Percentiles rank a stretch among this genome's conserved stretches.
These are phyloP conservation scores for Sporothrix brasiliensis DNA, from an alignment of 2,329 filamentous ascomycete genomes.

Conservation along the genomic window DNA sequence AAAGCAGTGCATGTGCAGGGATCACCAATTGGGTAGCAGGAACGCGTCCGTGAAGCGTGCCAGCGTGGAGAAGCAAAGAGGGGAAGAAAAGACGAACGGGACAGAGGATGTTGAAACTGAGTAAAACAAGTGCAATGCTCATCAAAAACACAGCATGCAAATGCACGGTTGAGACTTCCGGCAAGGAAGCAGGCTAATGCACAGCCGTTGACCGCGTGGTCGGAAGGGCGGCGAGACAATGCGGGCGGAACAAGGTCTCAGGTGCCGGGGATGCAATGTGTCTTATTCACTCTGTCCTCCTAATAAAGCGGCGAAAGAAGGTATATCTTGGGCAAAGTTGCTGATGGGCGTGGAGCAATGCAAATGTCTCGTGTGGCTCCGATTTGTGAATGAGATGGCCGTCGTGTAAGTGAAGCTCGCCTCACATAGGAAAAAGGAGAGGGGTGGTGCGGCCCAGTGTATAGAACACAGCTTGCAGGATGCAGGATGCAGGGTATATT, in stretches of 20 bases:
- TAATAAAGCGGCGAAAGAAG: neutral
- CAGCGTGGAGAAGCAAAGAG: conserved; percentile 9
- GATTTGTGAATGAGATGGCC: conserved; percentile 6
- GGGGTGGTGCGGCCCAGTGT: neutral
- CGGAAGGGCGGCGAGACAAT: conserved; percentile 20
- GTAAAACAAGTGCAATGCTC: neutral
- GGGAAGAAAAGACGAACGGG: neutral
- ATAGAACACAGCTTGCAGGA: neutral
- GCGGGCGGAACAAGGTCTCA: conserved; percentile 5
- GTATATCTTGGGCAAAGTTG: conserved; percentile 8
- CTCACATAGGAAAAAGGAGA: conserved; percentile 13
- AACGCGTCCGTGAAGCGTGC: conserved; percentile 29
- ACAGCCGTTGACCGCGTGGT: conserved; percentile 26
- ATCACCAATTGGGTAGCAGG: conserved; percentile 39
- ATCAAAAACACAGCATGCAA: neutral
- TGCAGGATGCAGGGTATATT: conserved; percentile 17
- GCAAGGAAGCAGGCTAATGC: conserved; percentile 12
- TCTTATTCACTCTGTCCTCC: neutral
- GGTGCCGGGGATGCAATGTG: conserved; percentile 18
- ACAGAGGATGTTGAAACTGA: neutral
- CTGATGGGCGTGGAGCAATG: neutral
- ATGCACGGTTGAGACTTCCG: neutral
- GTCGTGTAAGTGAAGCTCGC: conserved; percentile 7
- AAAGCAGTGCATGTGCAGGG: conserved; percentile 46
- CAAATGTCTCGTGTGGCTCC: conserved; percentile 16